Conservation (phyloP, 768 basidiomycete species). For the Mycena galopus region DNA sequence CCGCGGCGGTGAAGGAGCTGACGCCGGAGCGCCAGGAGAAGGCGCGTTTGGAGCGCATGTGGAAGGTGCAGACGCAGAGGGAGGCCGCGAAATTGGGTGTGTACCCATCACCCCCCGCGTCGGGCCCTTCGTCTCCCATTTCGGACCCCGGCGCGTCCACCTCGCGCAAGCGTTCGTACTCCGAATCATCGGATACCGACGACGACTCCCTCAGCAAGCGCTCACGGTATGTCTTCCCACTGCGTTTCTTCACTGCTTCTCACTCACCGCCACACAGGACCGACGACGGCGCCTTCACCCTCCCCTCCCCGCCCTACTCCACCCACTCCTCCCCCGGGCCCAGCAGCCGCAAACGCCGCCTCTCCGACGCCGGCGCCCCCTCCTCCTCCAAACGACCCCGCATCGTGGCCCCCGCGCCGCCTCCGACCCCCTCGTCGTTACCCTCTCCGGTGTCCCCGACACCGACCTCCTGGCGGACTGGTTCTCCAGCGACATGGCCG, state of each 20-base stretch:
- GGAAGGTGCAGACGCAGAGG: constrained; percentile 17
- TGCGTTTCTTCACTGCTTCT: not conserved
- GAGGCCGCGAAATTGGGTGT: not conserved
- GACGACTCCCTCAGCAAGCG: constrained; percentile 15
- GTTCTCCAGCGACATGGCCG: constrained; percentile 47
- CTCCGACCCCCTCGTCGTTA: constrained; percentile 45
- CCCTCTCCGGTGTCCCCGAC: constrained; percentile 34
- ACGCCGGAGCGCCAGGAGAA: constrained; percentile 38
- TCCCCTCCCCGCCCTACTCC: constrained; percentile 26
- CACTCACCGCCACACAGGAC: constrained; percentile 7
- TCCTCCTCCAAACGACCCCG: constrained; percentile 45
- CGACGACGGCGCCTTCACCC: not conserved
- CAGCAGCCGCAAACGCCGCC: constrained; percentile 50
- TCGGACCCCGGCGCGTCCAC: constrained; percentile 34
- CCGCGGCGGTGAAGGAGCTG: constrained; percentile 45
- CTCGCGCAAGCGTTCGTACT: constrained; percentile 25
- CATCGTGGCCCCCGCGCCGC: constrained; percentile 35
- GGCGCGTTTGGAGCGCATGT: constrained; percentile 27
- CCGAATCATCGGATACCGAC: constrained; percentile 15
- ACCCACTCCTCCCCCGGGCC: constrained; percentile 3
- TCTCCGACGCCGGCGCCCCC: constrained; percentile 48
- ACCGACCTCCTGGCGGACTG: constrained; percentile 49
- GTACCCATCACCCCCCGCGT: constrained; percentile 24
- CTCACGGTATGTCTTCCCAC: constrained; percentile 14
- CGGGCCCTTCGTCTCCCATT: constrained; percentile 20